A percentile compares a stretch with the other conserved stretches of the same genome.
phyloP scores from a whole-genome alignment of 1,284 basidiomycete species.

The Leccinum angustisporum region DNA sequence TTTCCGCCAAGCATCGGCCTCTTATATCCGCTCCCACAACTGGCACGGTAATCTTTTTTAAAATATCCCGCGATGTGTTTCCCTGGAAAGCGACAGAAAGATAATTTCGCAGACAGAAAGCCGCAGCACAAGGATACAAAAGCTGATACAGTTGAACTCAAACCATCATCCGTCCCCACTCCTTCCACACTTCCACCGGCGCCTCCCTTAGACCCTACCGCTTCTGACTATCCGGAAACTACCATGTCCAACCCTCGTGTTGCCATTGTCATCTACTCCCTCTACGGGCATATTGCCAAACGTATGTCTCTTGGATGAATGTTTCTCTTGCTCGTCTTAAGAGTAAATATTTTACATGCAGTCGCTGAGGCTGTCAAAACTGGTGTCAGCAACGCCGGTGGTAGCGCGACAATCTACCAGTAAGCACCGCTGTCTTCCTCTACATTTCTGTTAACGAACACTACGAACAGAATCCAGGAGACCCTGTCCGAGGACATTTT shows the following conservation, averaged over 20 bases:
- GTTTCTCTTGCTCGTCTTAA: neutral
- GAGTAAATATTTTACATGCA: slow-evolving; percentile 28
- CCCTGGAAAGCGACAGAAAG: slow-evolving; percentile 40
- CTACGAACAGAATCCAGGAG: slow-evolving; percentile 67
- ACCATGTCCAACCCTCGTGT: slow-evolving; percentile 51
- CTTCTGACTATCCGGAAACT: neutral
- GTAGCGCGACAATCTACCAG: slow-evolving; percentile 73
- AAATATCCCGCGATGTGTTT: slow-evolving; percentile 39
- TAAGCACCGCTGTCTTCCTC: slow-evolving; percentile 36
- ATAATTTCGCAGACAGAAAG: slow-evolving; percentile 32
- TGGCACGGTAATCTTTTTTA: neutral
- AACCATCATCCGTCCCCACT: slow-evolving; percentile 11
- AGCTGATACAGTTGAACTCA: slow-evolving; percentile 11
- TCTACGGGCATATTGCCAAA: slow-evolving; percentile 79
- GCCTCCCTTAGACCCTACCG: slow-evolving; percentile 1
- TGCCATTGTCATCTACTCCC: slow-evolving; percentile 81
- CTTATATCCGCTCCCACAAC: slow-evolving; percentile 9
- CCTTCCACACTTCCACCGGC: neutral
- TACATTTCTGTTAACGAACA: neutral
- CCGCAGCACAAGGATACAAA: slow-evolving; percentile 20
- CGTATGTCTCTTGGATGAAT: slow-evolving; percentile 42
- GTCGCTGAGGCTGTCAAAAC: slow-evolving; percentile 80
- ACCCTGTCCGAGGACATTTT: slow-evolving; percentile 82
- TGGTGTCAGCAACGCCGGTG: slow-evolving; percentile 73
- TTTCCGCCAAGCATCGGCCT: neutral